Evolutionary conservation across 176 grass and related monocot species (phyloP).

Genomic region (Eremochloa ophiuroides): DNA sequence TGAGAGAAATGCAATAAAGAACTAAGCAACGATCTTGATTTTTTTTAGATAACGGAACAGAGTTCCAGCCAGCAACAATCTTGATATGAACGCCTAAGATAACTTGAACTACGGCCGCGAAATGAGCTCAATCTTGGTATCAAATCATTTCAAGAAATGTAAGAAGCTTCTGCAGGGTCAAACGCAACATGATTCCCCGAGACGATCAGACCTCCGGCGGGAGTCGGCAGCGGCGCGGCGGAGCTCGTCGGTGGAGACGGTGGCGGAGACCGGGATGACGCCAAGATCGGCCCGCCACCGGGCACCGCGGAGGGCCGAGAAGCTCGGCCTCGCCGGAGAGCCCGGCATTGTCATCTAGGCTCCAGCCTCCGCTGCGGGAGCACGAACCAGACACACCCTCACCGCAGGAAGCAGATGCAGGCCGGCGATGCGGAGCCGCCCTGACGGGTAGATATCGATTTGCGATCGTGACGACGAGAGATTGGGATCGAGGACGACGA

Average conservation of each 20-base stretch:
- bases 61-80: no score
- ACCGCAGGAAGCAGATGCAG: background rate
- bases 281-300: constrained; percentile 79
- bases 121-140: background rate
- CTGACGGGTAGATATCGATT: background rate
- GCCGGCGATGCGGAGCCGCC: background rate
- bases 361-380: background rate
- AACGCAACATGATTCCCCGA: background rate
- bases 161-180: background rate
- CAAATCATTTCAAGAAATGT: background rate
- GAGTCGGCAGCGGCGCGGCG: constrained; percentile 84
- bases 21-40: background rate
- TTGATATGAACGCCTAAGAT: background rate
- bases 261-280: constrained; percentile 43
- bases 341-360: constrained; percentile 40
- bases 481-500: constrained; percentile 1
- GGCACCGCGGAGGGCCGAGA: constrained; percentile 57
- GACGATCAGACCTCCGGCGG: constrained; percentile 61
- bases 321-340: constrained; percentile 6
- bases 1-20: background rate
- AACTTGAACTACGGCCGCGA: background rate
- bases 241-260: constrained; percentile 62
- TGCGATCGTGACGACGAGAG: background rate
- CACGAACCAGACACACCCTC: background rate
- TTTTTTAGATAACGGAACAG: no score